These are phyloP conservation scores for Suillus variegatus DNA, from an alignment of 768 basidiomycete species.

Conservation along the genomic window DNA sequence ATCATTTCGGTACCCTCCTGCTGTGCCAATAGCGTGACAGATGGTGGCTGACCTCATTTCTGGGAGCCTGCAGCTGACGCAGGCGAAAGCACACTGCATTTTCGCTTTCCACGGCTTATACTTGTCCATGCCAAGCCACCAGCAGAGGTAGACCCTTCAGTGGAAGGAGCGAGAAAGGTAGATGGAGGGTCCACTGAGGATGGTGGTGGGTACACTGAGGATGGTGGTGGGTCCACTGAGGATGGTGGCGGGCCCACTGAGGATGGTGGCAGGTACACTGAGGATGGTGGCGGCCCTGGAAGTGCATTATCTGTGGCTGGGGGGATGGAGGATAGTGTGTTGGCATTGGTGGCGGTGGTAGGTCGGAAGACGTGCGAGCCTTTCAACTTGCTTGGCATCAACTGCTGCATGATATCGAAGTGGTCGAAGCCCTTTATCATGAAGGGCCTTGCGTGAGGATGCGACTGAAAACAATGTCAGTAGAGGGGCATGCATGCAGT, in stretches of 20 bases:
- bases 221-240: not conserved
- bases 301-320: not conserved
- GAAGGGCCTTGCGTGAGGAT: no score
- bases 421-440: no score
- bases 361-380: not conserved
- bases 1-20: not conserved
- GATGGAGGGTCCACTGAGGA: not conserved
- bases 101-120: not conserved
- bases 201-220: not conserved
- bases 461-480: no score
- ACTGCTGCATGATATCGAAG: no score
- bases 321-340: not conserved
- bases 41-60: not conserved
- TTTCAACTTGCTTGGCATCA: not conserved
- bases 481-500: no score
- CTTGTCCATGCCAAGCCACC: not conserved
- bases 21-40: not conserved
- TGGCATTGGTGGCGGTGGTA: not conserved
- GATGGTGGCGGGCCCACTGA: no score
- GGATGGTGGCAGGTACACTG: no score
- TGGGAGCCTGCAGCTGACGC: not conserved
- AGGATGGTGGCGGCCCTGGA: not conserved
- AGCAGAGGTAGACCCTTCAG: not conserved
- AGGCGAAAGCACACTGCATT: not conserved
- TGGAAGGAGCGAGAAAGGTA: no score